phyloP scores from a whole-genome alignment of 345 rosid genomes.

The Durio zibethinus region DNA sequence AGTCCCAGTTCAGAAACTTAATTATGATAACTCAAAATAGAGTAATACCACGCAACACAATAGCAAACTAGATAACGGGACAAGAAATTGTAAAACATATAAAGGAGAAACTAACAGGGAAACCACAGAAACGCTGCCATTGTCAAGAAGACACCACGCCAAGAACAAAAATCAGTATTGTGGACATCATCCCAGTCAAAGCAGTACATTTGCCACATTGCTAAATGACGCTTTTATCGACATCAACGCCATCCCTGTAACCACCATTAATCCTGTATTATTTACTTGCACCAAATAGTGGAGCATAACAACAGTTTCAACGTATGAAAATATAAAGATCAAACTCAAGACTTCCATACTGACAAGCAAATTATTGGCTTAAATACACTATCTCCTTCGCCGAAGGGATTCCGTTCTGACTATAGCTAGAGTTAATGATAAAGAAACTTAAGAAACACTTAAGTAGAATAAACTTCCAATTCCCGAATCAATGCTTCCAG shows the following conservation, averaged over 20 bases:
- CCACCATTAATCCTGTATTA: not conserved
- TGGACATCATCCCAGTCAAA: constrained; percentile 76
- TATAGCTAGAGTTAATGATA: not conserved
- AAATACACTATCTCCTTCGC: not conserved
- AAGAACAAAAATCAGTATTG: constrained; percentile 62
- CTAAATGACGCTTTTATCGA: constrained; percentile 64
- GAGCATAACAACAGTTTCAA: not conserved
- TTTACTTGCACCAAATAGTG: not conserved
- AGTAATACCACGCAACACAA: not conserved
- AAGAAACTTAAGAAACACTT: not conserved
- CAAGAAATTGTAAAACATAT: not conserved
- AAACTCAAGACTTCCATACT: not conserved
- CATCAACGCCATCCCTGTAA: constrained; percentile 74
- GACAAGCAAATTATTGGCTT: too few species aligned
- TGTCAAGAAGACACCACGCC: constrained; percentile 82
- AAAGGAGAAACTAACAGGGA: constrained; percentile 49
- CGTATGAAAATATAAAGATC: not conserved
- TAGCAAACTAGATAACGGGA: not conserved
- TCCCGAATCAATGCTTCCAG: not conserved
- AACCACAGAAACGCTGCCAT: constrained; percentile 47
- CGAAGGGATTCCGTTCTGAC: not conserved
- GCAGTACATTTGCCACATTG: constrained; percentile 56
- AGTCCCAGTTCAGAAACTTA: not conserved
- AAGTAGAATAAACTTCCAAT: not conserved
- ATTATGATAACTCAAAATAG: too few species aligned